Percentiles rank a stretch among this genome's conserved stretches.
These are phyloP conservation scores for Calonectria pseudoreteaudii DNA, from an alignment of 2,329 filamentous ascomycete species.

Conservation along the genomic window DNA sequence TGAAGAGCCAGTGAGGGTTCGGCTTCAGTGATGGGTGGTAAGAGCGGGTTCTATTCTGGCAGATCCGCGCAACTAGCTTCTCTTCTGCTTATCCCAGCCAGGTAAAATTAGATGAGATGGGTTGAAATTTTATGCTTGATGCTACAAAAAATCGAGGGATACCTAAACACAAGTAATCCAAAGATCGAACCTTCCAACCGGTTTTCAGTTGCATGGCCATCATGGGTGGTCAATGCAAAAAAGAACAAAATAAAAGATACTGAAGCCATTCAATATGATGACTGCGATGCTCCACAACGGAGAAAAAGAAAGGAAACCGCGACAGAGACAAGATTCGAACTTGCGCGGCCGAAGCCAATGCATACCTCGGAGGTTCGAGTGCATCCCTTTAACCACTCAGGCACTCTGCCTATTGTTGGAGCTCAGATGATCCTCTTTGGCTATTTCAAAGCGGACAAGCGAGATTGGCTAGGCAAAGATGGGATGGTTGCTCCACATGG, in stretches of 20 bases:
- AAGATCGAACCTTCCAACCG: rapidly evolving
- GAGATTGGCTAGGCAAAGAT: neutral
- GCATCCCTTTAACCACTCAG: neutral
- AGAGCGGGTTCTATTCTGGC: neutral
- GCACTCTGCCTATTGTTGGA: neutral
- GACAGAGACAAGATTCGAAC: neutral
- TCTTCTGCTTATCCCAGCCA: too few species aligned
- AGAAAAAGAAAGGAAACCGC: neutral
- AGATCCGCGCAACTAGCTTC: neutral
- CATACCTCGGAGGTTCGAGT: neutral
- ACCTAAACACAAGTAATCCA: neutral
- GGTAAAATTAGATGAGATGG: neutral
- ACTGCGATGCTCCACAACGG: neutral
- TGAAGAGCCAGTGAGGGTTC: neutral
- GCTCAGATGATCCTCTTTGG: neutral
- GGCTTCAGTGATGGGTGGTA: neutral
- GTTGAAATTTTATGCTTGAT: neutral
- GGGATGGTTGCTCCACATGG: neutral
- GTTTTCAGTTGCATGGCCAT: neutral
- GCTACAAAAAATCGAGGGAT: neutral
- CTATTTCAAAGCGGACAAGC: neutral
- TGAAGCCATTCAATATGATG: neutral
- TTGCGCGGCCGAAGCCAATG: neutral
- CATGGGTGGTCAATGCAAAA: neutral
- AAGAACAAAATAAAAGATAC: neutral